Conservation (phyloP, 805 yeast species). For the Ogataea neopini region DNA sequence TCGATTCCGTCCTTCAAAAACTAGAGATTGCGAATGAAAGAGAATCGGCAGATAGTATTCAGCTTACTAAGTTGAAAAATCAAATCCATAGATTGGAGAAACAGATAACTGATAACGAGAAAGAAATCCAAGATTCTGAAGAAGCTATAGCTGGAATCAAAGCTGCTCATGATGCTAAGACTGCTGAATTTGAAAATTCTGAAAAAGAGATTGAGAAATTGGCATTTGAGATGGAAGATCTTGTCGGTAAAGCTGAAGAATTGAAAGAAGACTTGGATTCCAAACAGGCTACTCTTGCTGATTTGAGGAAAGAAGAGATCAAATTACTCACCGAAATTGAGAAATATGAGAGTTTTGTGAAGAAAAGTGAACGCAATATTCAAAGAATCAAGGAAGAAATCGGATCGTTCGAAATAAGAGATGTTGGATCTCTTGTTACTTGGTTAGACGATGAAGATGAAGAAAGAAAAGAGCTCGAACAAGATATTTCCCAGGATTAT, state of each 20-base stretch:
- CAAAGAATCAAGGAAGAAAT: conserved; percentile 43
- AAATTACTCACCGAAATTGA: conserved; percentile 67
- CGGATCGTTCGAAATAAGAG: conserved; percentile 49
- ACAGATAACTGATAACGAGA: conserved; percentile 44
- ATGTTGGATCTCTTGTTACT: conserved; percentile 49
- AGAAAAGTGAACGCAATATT: conserved; percentile 42
- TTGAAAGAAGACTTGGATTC: conserved; percentile 42
- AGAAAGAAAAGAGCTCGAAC: conserved; percentile 19
- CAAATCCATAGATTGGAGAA: conserved; percentile 59
- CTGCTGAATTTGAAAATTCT: conserved; percentile 31
- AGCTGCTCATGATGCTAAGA: conserved; percentile 28
- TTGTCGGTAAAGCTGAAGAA: conserved; percentile 42
- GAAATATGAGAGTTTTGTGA: conserved; percentile 45
- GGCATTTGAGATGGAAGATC: conserved; percentile 37
- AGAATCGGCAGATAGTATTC: conserved; percentile 55
- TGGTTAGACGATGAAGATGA: conserved; percentile 48
- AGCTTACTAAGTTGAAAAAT: conserved; percentile 60
- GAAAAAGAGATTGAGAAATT: conserved; percentile 37
- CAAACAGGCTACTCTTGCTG: conserved; percentile 48
- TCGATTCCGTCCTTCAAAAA: conserved; percentile 69
- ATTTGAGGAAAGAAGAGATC: conserved; percentile 62
- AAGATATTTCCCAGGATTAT: conserved; percentile 38
- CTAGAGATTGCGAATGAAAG: conserved; percentile 60
- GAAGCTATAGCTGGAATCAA: conserved; percentile 39
- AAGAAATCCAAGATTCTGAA: conserved; percentile 44